phyloP scores from a whole-genome alignment of 768 basidiomycete genomes.

The Trametes meyenii region DNA sequence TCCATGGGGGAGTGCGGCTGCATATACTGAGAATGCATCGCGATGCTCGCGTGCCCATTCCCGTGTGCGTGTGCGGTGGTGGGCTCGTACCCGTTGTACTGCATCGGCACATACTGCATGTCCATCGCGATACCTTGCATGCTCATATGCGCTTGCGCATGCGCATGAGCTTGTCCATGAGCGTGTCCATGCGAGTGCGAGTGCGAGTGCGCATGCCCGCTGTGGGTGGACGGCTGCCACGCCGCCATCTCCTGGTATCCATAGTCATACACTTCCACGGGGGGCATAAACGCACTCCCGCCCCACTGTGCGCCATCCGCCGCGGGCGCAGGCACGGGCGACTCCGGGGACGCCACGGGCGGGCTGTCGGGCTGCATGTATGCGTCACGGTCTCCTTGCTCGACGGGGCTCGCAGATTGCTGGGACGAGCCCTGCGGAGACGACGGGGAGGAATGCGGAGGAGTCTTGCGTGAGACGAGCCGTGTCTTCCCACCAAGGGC shows the following conservation, averaged over 20 bases:
- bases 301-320: conserved; percentile 2
- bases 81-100: conserved; percentile 18
- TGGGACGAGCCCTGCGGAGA: conserved; percentile 21
- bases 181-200: not conserved
- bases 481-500: conserved; percentile 67
- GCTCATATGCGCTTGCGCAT: conserved; percentile 14
- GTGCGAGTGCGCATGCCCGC: conserved; percentile 2
- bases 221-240: conserved; percentile 2
- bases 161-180: conserved; percentile 1
- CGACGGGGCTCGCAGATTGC: conserved; percentile 16
- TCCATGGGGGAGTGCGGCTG: conserved; percentile 18
- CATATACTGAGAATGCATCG: not conserved
- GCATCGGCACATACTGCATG: conserved; percentile 16
- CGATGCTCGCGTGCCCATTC: not conserved
- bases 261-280: conserved; percentile 19
- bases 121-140: conserved; percentile 26
- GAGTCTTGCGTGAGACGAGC: conserved; percentile 54
- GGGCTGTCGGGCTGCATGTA: not conserved
- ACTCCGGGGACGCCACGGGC: not conserved
- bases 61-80: not conserved
- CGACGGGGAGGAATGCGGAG: conserved; percentile 41
- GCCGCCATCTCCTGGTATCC: conserved; percentile 13
- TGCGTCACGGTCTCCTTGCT: conserved; percentile 8
- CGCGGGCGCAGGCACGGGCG: not conserved
- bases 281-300: conserved; percentile 3